Conservation (phyloP, 176 grass and related monocot species). For the Canna indica region DNA sequence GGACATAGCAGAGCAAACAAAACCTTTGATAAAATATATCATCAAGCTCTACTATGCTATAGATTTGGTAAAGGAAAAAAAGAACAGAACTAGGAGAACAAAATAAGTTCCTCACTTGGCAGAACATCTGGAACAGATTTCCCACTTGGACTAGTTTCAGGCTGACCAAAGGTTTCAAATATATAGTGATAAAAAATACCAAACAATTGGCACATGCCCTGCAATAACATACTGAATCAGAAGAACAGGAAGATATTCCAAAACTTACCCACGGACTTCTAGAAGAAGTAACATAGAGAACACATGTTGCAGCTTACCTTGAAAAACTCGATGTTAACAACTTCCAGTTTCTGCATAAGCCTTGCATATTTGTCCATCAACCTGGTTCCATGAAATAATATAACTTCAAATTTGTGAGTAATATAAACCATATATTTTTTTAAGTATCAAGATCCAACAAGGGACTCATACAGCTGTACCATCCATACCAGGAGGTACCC, state of each 20-base stretch:
- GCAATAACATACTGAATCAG: constrained; percentile 31
- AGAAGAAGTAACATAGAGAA: constrained; percentile 13
- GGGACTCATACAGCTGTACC: too few relatives aligned
- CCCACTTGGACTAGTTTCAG: constrained; percentile 49
- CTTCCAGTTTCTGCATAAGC: constrained; percentile 96
- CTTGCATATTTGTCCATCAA: constrained; percentile 99
- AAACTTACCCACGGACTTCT: constrained; percentile 1
- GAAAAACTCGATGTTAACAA: constrained; percentile 91
- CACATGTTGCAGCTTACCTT: constrained; percentile 41
- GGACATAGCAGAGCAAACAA: constrained; percentile 25
- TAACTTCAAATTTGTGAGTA: neutral
- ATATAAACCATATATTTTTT: too few relatives aligned
- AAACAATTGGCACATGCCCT: constrained; percentile 90
- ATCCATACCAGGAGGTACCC: neutral
- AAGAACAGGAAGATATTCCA: constrained; percentile 17
- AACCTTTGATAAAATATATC: neutral
- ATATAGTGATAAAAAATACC: constrained; percentile 89
- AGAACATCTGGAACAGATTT: constrained; percentile 50
- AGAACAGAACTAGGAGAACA: constrained; percentile 24
- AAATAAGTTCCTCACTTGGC: constrained; percentile 41
- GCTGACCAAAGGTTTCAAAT: constrained; percentile 80
- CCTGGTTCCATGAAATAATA: constrained; percentile 34
- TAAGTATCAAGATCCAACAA: too few relatives aligned
- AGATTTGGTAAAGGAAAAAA: constrained; percentile 13
- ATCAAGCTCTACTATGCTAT: constrained; percentile 1